phyloP scores from a whole-genome alignment of 2,329 filamentous ascomycete genomes.

The Venturia pyrina region DNA sequence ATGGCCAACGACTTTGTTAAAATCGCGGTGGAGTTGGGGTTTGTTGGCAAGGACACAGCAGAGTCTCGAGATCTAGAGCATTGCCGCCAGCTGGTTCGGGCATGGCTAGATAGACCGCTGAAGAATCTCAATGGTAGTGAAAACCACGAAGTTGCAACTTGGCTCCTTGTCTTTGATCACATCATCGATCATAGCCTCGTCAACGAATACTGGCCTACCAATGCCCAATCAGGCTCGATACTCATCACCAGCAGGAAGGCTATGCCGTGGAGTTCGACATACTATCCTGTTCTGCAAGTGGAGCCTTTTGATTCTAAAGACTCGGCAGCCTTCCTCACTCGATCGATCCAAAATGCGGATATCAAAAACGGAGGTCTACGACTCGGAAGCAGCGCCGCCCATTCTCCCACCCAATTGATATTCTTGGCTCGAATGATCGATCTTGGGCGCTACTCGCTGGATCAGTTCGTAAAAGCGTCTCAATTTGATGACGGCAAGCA shows the following conservation, averaged over 20 bases:
- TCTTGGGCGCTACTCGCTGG: not conserved
- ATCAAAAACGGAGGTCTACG: not conserved
- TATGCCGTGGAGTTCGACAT: slow-evolving; percentile 3
- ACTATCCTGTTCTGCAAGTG: slow-evolving; percentile 4
- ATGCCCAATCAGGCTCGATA: not conserved
- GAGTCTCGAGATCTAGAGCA: slow-evolving; percentile 12
- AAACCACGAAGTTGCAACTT: slow-evolving; percentile 3
- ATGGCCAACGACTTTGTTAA: slow-evolving; percentile 24
- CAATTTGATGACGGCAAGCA: slow-evolving; percentile 1
- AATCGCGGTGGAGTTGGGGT: slow-evolving; percentile 21
- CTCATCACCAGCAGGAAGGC: slow-evolving; percentile 6
- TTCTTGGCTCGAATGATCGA: slow-evolving; percentile 4
- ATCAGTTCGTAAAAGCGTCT: slow-evolving; percentile 1
- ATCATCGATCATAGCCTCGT: not conserved
- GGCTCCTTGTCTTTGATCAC: slow-evolving; percentile 9
- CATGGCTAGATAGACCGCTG: slow-evolving; percentile 5
- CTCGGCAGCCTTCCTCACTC: not conserved
- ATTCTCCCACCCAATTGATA: slow-evolving; percentile 2
- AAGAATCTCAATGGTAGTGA: slow-evolving; percentile 2
- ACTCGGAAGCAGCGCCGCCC: not conserved
- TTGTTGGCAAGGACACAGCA: slow-evolving; percentile 15
- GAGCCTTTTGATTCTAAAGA: slow-evolving; percentile 9
- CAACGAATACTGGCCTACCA: slow-evolving; percentile 8
- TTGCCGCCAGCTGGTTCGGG: slow-evolving; percentile 10
- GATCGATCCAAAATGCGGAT: not conserved